A percentile compares a stretch with the other conserved stretches of the same genome.
Conservation (phyloP, 1,284 basidiomycete genomes). For the Apiotrichum gamsii region DNA sequence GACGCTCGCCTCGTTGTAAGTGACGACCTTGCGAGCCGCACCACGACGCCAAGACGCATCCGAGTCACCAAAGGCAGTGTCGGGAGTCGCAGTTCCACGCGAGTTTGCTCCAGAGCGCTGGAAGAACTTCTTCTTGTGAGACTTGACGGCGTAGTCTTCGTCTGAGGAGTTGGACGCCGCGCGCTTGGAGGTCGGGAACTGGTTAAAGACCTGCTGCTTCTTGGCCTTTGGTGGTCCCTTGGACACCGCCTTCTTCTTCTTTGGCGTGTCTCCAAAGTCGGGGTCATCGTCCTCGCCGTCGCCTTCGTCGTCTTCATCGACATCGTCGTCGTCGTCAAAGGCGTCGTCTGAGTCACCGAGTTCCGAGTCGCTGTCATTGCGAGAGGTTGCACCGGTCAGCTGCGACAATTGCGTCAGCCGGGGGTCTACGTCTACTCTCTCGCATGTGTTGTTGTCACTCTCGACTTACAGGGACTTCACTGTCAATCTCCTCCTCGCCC, state of each 20-base stretch:
- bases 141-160: conserved; percentile 77
- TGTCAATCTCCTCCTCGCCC: conserved; percentile 27
- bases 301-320: conserved; percentile 24
- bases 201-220: conserved; percentile 8
- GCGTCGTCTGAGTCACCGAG: conserved; percentile 19
- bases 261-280: conserved; percentile 30
- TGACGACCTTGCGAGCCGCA: conserved; percentile 71
- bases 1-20: conserved; percentile 57
- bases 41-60: conserved; percentile 69
- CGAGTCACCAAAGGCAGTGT: conserved; percentile 32
- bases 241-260: too few relatives aligned
- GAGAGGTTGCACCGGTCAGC: neutral
- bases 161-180: conserved; percentile 54
- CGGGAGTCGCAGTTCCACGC: conserved; percentile 28
- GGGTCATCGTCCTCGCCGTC: conserved; percentile 38
- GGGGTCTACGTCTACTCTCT: too few relatives aligned
- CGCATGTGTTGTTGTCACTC: too few relatives aligned
- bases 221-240: conserved; percentile 19
- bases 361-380: conserved; percentile 14
- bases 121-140: conserved; percentile 76
- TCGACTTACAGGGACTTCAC: conserved; percentile 14
- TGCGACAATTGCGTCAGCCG: neutral
- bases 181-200: conserved; percentile 18
- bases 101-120: conserved; percentile 40
- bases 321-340: conserved; percentile 26